These are phyloP conservation scores for Phellinidium pouzarii DNA, from an alignment of 1,284 basidiomycete genomes.

Conservation along the genomic window DNA sequence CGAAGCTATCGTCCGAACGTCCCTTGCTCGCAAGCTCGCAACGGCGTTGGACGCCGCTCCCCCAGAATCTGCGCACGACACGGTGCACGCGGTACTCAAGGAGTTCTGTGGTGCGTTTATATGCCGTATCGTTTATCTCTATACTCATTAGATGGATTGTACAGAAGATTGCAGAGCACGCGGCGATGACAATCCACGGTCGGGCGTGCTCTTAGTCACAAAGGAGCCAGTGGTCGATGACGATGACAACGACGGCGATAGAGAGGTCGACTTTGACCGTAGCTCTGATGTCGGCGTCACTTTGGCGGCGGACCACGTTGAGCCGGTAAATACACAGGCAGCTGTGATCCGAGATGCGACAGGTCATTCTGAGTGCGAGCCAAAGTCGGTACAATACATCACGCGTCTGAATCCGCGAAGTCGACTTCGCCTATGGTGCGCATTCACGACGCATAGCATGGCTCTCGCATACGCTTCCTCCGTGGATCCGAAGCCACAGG, in stretches of 20 bases:
- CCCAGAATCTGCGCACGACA: conserved; percentile 27
- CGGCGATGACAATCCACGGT: conserved; percentile 28
- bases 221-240: conserved; percentile 28
- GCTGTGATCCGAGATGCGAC: no score
- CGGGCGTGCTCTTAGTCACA: conserved; percentile 42
- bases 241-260: neutral
- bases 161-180: conserved; percentile 23
- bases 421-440: conserved; percentile 66
- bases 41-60: conserved; percentile 23
- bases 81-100: conserved; percentile 26
- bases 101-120: conserved; percentile 24
- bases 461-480: conserved; percentile 62
- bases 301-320: neutral
- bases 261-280: no score
- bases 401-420: neutral
- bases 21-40: conserved; percentile 31
- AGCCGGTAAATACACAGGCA: no score
- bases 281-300: no score
- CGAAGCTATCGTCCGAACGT: conserved; percentile 34
- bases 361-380: no score
- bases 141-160: neutral
- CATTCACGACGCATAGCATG: conserved; percentile 77
- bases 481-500: conserved; percentile 46
- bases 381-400: no score
- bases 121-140: neutral